Evolutionary conservation across 2,329 filamentous ascomycete genomes (phyloP), one percentile per base, ranked within the genome.

Genomic region (Aspergillus oerlinghausenensis): DNA sequence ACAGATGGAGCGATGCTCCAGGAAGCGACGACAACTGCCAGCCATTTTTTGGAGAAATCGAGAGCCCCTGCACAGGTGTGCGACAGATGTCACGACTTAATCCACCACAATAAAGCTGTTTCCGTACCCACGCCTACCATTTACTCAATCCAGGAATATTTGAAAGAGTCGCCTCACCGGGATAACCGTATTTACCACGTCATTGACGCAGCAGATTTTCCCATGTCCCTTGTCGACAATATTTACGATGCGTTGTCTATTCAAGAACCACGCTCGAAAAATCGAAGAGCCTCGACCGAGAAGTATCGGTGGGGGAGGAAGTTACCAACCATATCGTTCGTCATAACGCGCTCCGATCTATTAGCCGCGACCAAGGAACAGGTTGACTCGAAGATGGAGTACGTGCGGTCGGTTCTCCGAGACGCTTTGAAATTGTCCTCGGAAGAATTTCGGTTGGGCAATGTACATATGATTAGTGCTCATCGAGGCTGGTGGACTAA

Each of bases 151-250:
- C 85, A 87, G 62, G 87, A 91, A 60, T 96, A 92, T 17, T 88
- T 99, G 52, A 82, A 87, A 53, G 90, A 96, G 73, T 96, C 93
- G 1, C 92, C 92, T 0, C 87, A 95, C 75, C 89, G 89, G 70
- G 84, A 89, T 70, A 97, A 99, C 67, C 90, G 97, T 73, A 87
- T 99, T 59, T 99, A 97, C 71, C 94, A 99, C 73, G 82, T 99
- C 26, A 79, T 99, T 23, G 94, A 99, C 69, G 93, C 94, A 2
- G 94, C 92, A 58, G 94, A 99, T 73, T 97, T 99, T 62, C 94
- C 94, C 21, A 89, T 99, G 84, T 97, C 94, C 1, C 76, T 99
- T 14, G 80, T 97, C 3, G 90, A 91, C 0, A 84, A 86, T 48
- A 83, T 99, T 9, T 84, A 88, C 58, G 78, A 83, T 7, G 78